phyloP scores from a whole-genome alignment of 441 rosid species.

The Breynia disticha region DNA sequence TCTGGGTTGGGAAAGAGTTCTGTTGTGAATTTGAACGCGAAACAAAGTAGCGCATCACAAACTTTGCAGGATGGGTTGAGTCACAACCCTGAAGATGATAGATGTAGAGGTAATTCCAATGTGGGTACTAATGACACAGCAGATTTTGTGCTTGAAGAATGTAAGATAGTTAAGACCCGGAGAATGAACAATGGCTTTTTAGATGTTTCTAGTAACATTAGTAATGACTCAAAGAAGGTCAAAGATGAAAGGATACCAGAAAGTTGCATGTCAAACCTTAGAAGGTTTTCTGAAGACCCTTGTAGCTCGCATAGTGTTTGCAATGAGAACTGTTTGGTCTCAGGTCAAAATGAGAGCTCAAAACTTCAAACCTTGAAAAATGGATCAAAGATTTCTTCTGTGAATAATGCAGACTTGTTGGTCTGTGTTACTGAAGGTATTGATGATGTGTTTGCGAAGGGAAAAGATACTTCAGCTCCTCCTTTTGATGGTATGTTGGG shows the following conservation, averaged over 20 bases:
- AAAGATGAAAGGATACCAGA: constrained; percentile 15
- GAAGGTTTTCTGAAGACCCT: constrained; percentile 19
- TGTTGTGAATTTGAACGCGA: constrained; percentile 15
- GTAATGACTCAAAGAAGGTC: background rate
- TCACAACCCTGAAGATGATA: constrained; percentile 16
- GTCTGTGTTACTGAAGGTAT: constrained; percentile 6
- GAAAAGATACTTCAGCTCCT: no score
- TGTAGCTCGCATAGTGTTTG: constrained; percentile 19
- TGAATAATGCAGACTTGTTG: constrained; percentile 2
- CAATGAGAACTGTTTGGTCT: constrained; percentile 19
- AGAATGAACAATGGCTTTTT: constrained; percentile 8
- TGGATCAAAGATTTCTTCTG: constrained; percentile 26
- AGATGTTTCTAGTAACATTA: background rate
- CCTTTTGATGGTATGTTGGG: no score
- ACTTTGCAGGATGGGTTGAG: constrained; percentile 11
- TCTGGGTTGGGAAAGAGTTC: constrained; percentile 24
- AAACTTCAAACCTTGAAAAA: constrained; percentile 18
- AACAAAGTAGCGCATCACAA: constrained; percentile 19
- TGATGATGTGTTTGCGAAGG: no score
- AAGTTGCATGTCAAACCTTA: constrained; percentile 9
- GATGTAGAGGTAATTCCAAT: constrained; percentile 14
- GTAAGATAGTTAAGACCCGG: constrained; percentile 11
- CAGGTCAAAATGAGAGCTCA: constrained; percentile 19
- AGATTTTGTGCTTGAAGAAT: constrained; percentile 7
- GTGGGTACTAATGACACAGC: constrained; percentile 5